Evolutionary conservation across 257 asterid species (phyloP).

Genomic region (Solanum ossicruentum): DNA sequence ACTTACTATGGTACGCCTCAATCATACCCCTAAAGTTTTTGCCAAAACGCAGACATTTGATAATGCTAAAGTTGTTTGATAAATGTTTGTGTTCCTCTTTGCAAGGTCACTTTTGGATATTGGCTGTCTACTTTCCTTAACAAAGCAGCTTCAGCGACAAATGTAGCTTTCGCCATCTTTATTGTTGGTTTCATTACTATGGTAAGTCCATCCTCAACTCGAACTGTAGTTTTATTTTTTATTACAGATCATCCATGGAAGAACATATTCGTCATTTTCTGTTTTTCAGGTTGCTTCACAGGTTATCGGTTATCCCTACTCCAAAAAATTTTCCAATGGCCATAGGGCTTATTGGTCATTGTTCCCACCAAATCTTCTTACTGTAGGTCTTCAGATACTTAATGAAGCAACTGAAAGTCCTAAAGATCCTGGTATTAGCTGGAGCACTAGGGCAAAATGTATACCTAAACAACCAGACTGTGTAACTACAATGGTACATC

Average conservation of each 20-base stretch:
- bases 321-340: constrained; percentile 14
- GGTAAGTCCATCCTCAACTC: constrained; percentile 28
- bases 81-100: not conserved
- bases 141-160: constrained; percentile 70
- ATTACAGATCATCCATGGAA: not conserved
- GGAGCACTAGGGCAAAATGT: constrained; percentile 63
- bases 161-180: constrained; percentile 51
- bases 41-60: not conserved
- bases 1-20: constrained; percentile 59
- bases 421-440: constrained; percentile 83
- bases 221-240: not conserved
- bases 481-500: constrained; percentile 48
- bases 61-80: not conserved
- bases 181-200: constrained; percentile 66
- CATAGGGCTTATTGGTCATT: constrained; percentile 55
- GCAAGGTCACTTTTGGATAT: constrained; percentile 67
- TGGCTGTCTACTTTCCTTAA: constrained; percentile 60
- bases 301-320: constrained; percentile 62
- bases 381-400: constrained; percentile 60
- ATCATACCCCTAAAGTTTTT: not conserved
- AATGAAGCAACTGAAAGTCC: constrained; percentile 73
- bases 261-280: not conserved
- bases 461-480: constrained; percentile 61
- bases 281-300: constrained; percentile 44
- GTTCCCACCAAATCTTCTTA: constrained; percentile 86